Evolutionary conservation across 2,329 filamentous ascomycete genomes (phyloP).

Genomic region (Zasmidium citrigriseum): DNA sequence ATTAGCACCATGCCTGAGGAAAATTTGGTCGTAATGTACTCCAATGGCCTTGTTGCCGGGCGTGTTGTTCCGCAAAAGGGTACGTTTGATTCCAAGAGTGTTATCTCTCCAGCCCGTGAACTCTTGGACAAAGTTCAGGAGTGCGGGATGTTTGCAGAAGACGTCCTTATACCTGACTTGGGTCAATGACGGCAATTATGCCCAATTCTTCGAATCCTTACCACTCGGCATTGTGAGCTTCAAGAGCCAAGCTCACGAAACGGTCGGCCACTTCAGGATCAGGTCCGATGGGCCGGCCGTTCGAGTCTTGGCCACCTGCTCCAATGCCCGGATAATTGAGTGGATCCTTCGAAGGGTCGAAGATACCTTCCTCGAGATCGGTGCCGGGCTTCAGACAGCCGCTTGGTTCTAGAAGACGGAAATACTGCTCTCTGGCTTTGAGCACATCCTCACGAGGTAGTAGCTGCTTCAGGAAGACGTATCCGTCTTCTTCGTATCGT

Average conservation of each 20-base stretch:
- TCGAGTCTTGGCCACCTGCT: background rate
- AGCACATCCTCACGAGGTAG: too few relatives aligned
- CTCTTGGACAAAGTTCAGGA: constrained; percentile 38
- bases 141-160: constrained; percentile 35
- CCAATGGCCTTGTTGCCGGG: constrained; percentile 40
- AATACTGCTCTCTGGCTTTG: too few relatives aligned
- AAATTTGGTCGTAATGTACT: constrained; percentile 10
- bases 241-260: background rate
- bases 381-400: too few relatives aligned
- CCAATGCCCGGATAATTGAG: too few relatives aligned
- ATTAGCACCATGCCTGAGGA: constrained; percentile 30
- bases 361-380: too few relatives aligned
- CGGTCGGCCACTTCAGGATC: background rate
- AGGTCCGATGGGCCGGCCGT: background rate
- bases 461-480: too few relatives aligned
- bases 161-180: background rate
- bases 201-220: too few relatives aligned
- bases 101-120: constrained; percentile 43
- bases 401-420: too few relatives aligned
- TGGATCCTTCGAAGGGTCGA: too few relatives aligned
- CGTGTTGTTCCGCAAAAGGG: constrained; percentile 43
- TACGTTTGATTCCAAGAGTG: constrained; percentile 33
- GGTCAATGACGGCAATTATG: too few relatives aligned
- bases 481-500: too few relatives aligned
- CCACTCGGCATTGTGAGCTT: too few relatives aligned